Evolutionary conservation across 345 rosid genomes (phyloP).

Genomic region (Melaleuca quinquenervia): DNA sequence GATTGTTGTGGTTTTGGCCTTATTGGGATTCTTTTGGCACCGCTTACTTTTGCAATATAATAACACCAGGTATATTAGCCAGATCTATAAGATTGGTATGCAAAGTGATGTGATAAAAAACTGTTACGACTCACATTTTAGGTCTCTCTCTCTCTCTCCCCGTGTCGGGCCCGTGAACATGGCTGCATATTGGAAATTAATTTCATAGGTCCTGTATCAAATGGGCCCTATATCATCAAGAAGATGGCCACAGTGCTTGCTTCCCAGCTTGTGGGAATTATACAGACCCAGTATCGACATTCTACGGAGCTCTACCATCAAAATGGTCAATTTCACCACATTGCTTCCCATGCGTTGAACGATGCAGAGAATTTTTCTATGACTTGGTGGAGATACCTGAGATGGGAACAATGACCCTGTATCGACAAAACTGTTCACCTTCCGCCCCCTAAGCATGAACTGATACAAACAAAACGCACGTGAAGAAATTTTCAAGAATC

Average conservation of each 20-base stretch:
- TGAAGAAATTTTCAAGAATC: not conserved
- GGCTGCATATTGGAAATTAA: not conserved
- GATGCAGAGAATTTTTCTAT: not conserved
- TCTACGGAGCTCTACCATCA: not conserved
- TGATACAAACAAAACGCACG: not conserved
- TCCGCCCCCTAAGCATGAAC: not conserved
- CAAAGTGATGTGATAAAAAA: not conserved
- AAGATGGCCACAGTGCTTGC: not conserved
- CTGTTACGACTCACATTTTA: not conserved
- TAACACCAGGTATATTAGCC: not conserved
- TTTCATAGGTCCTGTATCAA: not conserved
- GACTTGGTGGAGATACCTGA: not conserved
- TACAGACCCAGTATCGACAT: not conserved
- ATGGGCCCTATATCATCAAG: not conserved
- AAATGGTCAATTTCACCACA: not conserved
- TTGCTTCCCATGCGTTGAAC: not conserved
- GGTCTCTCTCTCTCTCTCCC: not conserved
- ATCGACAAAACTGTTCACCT: not conserved
- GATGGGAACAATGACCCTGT: not conserved
- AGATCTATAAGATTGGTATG: not conserved
- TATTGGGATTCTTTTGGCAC: too few species aligned
- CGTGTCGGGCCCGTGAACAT: not conserved
- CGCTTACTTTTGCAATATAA: too few species aligned
- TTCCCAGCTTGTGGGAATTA: not conserved
- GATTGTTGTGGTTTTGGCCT: not conserved